Base-by-base conservation (phyloP, 495 filamentous ascomycete genomes). In the Articulospora tetracladia region DNA sequence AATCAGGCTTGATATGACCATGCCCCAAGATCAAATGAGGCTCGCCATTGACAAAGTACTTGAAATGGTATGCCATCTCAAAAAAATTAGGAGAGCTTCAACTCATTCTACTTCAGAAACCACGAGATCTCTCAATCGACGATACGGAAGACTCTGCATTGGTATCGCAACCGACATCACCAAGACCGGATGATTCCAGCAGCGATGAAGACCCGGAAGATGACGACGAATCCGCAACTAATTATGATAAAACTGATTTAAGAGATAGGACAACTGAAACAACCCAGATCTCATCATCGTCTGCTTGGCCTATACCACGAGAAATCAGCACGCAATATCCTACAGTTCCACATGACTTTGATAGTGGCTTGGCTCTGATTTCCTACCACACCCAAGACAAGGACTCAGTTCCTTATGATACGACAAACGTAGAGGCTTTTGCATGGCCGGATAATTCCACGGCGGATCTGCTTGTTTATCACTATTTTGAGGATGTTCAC, bases 151-250 rank as follows among this genome's bases (percentile, higher is more conserved):
- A 15, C 7, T 17, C 39, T 19, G 7, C 39, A 15, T 19, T n/a
- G 17, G 11, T 44, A 19, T 44, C 39, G 3, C 39, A 19, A 15
- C 39, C 24, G 3, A 25, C 47, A 50, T 27, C 20, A 25, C 17
- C 25, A 24, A 50, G 25, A 10, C 20, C 3, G 8, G 20, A 50
- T 25, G 47, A 13, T 13, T 13, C 11, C 47, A 28, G 25, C 19
- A 60, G 67, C 3, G 73, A 79, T 46, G 70, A 77, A 6, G 68
- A 60, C 63, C 67, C 12, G 3, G 69, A 70, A 34, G 86, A 81
- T 1, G 84, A 83, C 3, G 77, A 82, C 41, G 84, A 85, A 11
- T 89, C 86, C 1, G 77, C 80, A 2, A 82, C 81, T 25, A 83
- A 82, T 13, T 70, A 84, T 23, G 86, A 88, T 61, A 73, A 76